Conservation (phyloP, 2,329 filamentous ascomycete species). For the Colletotrichum sp. region DNA sequence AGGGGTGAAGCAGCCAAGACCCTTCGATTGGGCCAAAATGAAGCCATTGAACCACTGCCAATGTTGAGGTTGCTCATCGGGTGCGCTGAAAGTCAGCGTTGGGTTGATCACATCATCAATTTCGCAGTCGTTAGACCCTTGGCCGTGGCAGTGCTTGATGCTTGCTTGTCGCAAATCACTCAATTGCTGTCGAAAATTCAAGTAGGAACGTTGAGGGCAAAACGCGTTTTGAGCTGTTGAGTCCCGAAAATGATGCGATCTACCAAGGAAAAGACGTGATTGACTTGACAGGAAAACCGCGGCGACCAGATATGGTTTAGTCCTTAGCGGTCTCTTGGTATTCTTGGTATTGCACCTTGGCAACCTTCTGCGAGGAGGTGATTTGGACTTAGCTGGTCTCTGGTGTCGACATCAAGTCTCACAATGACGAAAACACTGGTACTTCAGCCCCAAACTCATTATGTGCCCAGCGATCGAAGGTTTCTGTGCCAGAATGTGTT, state of each 20-base stretch:
- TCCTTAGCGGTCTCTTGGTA: constrained; percentile 5
- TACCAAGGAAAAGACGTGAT: constrained; percentile 17
- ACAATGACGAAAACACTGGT: neutral
- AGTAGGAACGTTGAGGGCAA: no score
- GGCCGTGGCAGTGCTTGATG: neutral
- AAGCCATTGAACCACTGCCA: neutral
- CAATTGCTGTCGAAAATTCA: no score
- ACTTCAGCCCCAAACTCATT: neutral
- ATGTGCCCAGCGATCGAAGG: neutral
- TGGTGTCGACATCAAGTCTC: neutral
- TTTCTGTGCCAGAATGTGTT: neutral
- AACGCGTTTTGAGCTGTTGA: neutral
- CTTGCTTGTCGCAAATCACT: neutral
- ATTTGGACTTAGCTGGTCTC: neutral
- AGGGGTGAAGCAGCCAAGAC: neutral
- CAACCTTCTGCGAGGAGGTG: neutral
- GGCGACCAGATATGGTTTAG: neutral
- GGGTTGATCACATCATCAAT: neutral
- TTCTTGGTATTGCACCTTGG: constrained; percentile 11
- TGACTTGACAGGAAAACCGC: neutral
- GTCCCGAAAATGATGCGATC: neutral
- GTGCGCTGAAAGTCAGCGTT: no score
- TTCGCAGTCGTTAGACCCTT: neutral
- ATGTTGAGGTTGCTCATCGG: neutral
- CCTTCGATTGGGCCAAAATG: neutral